Evolutionary conservation across 805 yeast species (phyloP).

Genomic region (Wickerhamiella cacticola): DNA sequence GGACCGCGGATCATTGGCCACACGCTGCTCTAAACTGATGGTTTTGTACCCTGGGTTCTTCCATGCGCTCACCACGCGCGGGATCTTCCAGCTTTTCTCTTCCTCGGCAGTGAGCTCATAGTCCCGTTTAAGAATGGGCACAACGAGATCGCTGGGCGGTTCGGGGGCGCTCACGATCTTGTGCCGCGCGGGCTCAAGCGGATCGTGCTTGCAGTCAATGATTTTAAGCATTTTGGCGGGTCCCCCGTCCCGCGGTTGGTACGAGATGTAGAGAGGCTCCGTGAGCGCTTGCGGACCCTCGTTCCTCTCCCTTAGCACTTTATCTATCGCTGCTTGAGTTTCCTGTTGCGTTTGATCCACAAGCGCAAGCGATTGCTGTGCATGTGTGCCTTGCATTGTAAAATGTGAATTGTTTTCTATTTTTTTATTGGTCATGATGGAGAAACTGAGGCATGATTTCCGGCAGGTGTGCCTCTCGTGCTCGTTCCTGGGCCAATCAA

Average conservation of each 20-base stretch:
- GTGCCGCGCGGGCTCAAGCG: conserved; percentile 72
- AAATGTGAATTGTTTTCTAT: no score
- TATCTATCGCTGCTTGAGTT: conserved; percentile 43
- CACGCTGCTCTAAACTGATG: conserved; percentile 64
- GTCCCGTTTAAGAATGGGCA: conserved; percentile 45
- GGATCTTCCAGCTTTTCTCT: conserved; percentile 72
- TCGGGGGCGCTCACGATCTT: conserved; percentile 62
- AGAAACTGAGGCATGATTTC: neutral
- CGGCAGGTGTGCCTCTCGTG: conserved; percentile 4
- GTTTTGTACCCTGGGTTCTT: conserved; percentile 86
- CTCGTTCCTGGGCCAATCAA: conserved; percentile 16
- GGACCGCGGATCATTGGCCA: conserved; percentile 38
- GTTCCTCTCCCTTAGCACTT: conserved; percentile 38
- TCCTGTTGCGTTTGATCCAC: neutral
- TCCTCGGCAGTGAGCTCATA: conserved; percentile 53
- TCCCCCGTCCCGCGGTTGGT: conserved; percentile 32
- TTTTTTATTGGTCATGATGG: neutral
- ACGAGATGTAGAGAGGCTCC: conserved; percentile 36
- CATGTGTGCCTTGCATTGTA: no score
- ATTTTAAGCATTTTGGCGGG: conserved; percentile 44
- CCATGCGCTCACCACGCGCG: conserved; percentile 90
- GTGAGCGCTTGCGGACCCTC: conserved; percentile 24
- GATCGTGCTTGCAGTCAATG: conserved; percentile 60
- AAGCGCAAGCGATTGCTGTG: neutral
- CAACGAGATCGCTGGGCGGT: conserved; percentile 58